These are phyloP conservation scores for Solanum peruvianum DNA, from an alignment of 257 asterid genomes.

Conservation along the genomic window DNA sequence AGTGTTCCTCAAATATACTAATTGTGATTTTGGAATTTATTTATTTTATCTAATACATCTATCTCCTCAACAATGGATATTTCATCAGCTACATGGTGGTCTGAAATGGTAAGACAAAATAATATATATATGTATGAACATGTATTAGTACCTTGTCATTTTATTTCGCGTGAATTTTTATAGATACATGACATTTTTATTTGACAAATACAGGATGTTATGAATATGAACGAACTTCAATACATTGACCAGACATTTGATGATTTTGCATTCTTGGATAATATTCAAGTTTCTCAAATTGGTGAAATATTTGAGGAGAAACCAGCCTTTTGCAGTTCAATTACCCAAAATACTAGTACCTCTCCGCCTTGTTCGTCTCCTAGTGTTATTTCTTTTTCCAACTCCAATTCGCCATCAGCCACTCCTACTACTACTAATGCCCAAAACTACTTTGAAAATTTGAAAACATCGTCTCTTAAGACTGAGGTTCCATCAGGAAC, in stretches of 20 bases:
- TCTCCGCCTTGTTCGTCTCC: neutral
- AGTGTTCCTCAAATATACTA: neutral
- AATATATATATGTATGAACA: too few relatives aligned
- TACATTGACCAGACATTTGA: neutral
- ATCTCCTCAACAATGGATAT: slow-evolving; percentile 1
- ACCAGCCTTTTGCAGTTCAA: neutral
- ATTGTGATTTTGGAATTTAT: neutral
- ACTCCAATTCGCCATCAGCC: neutral
- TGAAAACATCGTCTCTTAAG: neutral
- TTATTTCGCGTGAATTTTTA: neutral
- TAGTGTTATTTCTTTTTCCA: neutral
- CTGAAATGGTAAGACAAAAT: slow-evolving; percentile 3
- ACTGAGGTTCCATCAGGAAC: neutral
- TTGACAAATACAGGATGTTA: neutral
- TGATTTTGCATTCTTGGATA: neutral
- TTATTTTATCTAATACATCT: too few relatives aligned
- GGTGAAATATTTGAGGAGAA: neutral
- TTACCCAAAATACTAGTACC: neutral
- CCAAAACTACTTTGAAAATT: neutral
- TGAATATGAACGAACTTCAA: neutral
- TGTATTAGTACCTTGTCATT: neutral
- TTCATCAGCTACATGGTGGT: neutral
- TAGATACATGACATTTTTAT: neutral
- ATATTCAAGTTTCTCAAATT: neutral
- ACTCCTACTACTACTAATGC: neutral